Percentiles rank a stretch among this genome's conserved stretches.
Conservation (phyloP, 1,139 yeast species). For the Pneumocystis canis region DNA sequence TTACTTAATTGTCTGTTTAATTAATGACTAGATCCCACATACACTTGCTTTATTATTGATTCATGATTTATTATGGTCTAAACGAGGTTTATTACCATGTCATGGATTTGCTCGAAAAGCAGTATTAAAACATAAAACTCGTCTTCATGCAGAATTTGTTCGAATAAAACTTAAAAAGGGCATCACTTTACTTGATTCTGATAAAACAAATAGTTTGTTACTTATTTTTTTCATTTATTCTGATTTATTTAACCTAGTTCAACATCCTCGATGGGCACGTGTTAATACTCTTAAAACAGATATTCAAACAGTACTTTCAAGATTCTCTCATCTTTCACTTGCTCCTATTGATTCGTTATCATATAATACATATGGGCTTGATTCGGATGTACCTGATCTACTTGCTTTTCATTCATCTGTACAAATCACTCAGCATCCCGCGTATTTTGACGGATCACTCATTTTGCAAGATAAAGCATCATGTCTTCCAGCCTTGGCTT, state of each 20-base stretch:
- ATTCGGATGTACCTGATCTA: slow-evolving; percentile 43
- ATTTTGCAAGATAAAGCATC: slow-evolving; percentile 94
- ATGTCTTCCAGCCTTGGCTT: slow-evolving; percentile 62
- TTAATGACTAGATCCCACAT: background rate
- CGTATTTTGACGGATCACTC: slow-evolving; percentile 54
- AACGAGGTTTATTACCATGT: slow-evolving; percentile 74
- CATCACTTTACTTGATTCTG: slow-evolving; percentile 24
- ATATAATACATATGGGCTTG: slow-evolving; percentile 5
- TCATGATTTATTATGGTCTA: slow-evolving; percentile 66
- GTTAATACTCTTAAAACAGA: slow-evolving; percentile 45
- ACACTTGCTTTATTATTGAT: slow-evolving; percentile 45
- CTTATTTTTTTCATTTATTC: background rate
- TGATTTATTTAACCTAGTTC: background rate
- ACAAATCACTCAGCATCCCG: slow-evolving; percentile 4
- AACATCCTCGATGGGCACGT: slow-evolving; percentile 78
- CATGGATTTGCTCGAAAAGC: slow-evolving; percentile 78
- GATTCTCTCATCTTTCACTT: slow-evolving; percentile 27
- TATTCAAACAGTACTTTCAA: slow-evolving; percentile 29
- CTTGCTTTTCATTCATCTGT: slow-evolving; percentile 44
- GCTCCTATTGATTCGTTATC: slow-evolving; percentile 27
- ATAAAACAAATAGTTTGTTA: background rate
- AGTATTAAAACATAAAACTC: slow-evolving; percentile 57
- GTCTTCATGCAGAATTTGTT: slow-evolving; percentile 68
- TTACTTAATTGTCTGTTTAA: background rate
- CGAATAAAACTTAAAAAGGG: slow-evolving; percentile 42